These are phyloP conservation scores for Erysimum cheiri DNA, from an alignment of 441 rosid genomes.

Conservation along the genomic window DNA sequence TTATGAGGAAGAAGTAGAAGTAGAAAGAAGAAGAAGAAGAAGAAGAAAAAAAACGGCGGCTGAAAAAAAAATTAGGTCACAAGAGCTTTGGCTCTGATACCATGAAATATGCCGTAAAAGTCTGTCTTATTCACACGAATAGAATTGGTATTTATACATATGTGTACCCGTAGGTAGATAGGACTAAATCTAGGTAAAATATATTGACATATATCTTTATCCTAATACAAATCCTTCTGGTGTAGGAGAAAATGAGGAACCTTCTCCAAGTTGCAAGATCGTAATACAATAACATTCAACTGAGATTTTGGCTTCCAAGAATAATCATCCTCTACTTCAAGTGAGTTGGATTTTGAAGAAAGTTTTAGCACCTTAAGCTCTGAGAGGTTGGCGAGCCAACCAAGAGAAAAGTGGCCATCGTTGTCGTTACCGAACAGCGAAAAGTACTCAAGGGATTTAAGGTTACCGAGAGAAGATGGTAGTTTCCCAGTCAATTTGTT, in stretches of 20 bases:
- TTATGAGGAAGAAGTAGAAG: too few species aligned
- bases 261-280: conserved; percentile 17
- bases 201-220: too few species aligned
- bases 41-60: too few species aligned
- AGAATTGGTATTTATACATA: too few species aligned
- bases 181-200: too few species aligned
- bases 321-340: neutral
- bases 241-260: conserved; percentile 36
- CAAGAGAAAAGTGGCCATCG: conserved; percentile 25
- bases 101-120: too few species aligned
- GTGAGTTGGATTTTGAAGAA: neutral
- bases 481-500: conserved; percentile 27
- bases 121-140: too few species aligned
- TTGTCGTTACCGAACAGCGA: neutral
- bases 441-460: conserved; percentile 25
- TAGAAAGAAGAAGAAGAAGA: too few species aligned
- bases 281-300: conserved; percentile 11
- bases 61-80: too few species aligned
- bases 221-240: neutral
- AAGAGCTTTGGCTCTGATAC: too few species aligned
- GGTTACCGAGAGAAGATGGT: conserved; percentile 3
- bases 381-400: conserved; percentile 21
- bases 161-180: too few species aligned
- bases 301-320: conserved; percentile 30
- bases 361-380: conserved; percentile 6